A percentile compares a stretch with the other conserved stretches of the same genome.
phyloP scores from a whole-genome alignment of 768 basidiomycete genomes.

The Lentinula sp. region DNA sequence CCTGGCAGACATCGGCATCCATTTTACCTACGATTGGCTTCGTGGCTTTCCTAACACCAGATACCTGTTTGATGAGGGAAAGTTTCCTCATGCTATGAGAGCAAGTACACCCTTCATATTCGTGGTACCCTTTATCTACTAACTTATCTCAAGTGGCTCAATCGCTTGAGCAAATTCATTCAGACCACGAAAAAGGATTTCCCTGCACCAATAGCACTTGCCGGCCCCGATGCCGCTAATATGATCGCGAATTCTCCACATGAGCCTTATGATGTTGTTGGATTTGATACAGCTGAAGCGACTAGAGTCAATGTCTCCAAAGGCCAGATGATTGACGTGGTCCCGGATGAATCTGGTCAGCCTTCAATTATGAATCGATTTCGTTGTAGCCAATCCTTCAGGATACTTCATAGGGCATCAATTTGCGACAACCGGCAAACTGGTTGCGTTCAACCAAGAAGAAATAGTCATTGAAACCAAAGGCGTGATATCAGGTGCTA shows the following conservation, averaged over 20 bases:
- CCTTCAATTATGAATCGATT: background rate
- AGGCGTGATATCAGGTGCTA: slow-evolving; percentile 23
- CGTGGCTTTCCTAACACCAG: slow-evolving; percentile 26
- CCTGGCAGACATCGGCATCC: slow-evolving; percentile 45
- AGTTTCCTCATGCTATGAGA: slow-evolving; percentile 33
- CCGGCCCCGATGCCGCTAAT: slow-evolving; percentile 36
- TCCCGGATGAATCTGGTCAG: slow-evolving; percentile 45
- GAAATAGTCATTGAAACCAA: slow-evolving; percentile 43
- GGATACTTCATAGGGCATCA: slow-evolving; percentile 22
- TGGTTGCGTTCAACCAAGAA: slow-evolving; percentile 42
- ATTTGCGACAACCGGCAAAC: slow-evolving; percentile 40
- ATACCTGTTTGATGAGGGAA: slow-evolving; percentile 27
- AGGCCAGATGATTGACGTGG: slow-evolving; percentile 32
- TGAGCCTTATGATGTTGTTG: slow-evolving; percentile 32
- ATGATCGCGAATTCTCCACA: slow-evolving; percentile 28
- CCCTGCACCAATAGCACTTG: slow-evolving; percentile 20
- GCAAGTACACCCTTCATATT: slow-evolving; percentile 20
- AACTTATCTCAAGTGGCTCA: slow-evolving; percentile 36
- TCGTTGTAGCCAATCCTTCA: background rate
- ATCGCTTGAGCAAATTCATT: slow-evolving; percentile 30
- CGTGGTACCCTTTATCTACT: background rate
- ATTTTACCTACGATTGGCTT: slow-evolving; percentile 44
- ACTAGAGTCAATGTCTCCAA: slow-evolving; percentile 30
- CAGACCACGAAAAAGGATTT: slow-evolving; percentile 20
- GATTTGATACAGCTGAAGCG: slow-evolving; percentile 41